Percentiles rank a stretch among this genome's conserved stretches.
Conservation (phyloP, 495 filamentous ascomycete species). For the Lasiosphaeriaceae sp. region DNA sequence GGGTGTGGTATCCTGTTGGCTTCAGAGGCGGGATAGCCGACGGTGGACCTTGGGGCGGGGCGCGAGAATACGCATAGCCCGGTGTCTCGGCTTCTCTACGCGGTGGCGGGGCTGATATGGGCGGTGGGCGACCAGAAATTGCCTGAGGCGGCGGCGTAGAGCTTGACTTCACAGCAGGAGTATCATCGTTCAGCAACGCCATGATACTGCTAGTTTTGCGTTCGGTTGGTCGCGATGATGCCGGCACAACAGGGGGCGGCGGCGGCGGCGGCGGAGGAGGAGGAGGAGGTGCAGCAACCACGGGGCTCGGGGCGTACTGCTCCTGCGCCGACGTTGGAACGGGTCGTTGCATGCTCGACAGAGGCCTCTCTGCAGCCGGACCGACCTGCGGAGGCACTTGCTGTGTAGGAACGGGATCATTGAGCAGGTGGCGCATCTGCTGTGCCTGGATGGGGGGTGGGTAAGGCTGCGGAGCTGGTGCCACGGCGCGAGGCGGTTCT, state of each 20-base stretch:
- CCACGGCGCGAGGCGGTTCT: constrained; percentile 37
- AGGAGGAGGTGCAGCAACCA: constrained; percentile 28
- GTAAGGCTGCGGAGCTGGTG: constrained; percentile 29
- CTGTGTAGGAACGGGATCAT: constrained; percentile 23
- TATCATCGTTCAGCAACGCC: constrained; percentile 48
- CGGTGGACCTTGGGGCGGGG: constrained; percentile 31
- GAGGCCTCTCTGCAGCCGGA: constrained; percentile 19
- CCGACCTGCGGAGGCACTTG: constrained; percentile 25
- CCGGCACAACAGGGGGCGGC: constrained; percentile 23
- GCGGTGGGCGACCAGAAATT: constrained; percentile 32
- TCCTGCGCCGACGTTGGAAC: constrained; percentile 33
- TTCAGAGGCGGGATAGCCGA: constrained; percentile 47
- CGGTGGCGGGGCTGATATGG: constrained; percentile 28
- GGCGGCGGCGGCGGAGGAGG: constrained; percentile 32
- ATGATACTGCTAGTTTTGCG: constrained; percentile 47
- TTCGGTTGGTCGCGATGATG: constrained; percentile 32
- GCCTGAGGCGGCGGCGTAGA: constrained; percentile 44
- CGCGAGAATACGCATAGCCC: constrained; percentile 35
- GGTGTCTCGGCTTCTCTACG: constrained; percentile 36
- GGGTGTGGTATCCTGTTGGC: constrained; percentile 38
- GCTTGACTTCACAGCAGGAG: constrained; percentile 35
- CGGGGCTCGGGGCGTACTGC: constrained; percentile 27
- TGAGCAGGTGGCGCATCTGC: constrained; percentile 27
- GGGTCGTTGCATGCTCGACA: constrained; percentile 30
- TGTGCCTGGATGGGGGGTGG: constrained; percentile 29